Conservation (phyloP, 345 rosid genomes). For the Eucalyptus polybractea region DNA sequence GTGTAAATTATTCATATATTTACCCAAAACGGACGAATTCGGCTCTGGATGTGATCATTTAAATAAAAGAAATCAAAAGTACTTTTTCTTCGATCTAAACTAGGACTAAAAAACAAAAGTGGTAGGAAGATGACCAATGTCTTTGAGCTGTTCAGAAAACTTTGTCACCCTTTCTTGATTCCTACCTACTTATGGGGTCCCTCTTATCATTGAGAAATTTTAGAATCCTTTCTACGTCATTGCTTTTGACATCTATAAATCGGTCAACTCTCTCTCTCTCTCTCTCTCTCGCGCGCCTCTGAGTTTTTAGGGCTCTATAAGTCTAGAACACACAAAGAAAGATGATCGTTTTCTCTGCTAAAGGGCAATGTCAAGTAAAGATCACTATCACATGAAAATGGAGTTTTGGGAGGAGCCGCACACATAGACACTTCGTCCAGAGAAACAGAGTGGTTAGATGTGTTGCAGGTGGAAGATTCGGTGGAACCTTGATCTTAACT, state of each 20-base stretch:
- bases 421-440: neutral
- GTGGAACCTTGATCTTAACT: conserved; percentile 17
- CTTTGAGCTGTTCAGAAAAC: neutral
- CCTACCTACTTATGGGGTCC: conserved; percentile 23
- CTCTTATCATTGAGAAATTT: conserved; percentile 26
- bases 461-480: neutral
- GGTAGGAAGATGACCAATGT: neutral
- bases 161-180: neutral
- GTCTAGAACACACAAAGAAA: neutral
- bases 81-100: neutral
- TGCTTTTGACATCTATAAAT: conserved; percentile 5
- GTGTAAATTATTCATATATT: neutral
- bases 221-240: conserved; percentile 18
- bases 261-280: conserved; percentile 22
- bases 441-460: conserved; percentile 17
- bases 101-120: neutral
- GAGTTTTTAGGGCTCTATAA: neutral
- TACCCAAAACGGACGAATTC: neutral
- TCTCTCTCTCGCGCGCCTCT: neutral
- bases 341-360: neutral
- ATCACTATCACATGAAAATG: neutral
- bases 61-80: neutral
- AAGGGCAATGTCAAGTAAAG: neutral
- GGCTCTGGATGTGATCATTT: neutral
- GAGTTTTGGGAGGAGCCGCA: neutral